Conservation (phyloP, 1,284 basidiomycete genomes). For the Boletus semigastroideus region DNA sequence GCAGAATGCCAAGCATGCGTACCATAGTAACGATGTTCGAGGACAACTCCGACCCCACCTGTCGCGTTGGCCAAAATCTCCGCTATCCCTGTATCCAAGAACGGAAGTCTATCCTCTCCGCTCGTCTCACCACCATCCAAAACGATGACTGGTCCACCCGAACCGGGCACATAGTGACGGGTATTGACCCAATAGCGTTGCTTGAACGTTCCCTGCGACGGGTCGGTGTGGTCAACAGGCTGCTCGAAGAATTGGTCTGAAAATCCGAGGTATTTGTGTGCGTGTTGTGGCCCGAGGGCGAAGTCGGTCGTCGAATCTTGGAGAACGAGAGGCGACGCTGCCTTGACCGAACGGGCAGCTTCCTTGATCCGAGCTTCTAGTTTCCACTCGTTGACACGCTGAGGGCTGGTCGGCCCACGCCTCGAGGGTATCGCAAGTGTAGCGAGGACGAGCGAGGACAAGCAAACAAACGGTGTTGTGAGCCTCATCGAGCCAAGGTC, state of each 20-base stretch:
- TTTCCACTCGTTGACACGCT: constrained; percentile 45
- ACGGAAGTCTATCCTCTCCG: constrained; percentile 67
- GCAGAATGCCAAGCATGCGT: constrained; percentile 20
- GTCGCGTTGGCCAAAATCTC: constrained; percentile 84
- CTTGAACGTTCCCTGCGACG: constrained; percentile 53
- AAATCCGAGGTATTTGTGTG: constrained; percentile 40
- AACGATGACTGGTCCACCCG: constrained; percentile 76
- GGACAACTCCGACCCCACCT: constrained; percentile 81
- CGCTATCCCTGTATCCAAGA: constrained; percentile 81
- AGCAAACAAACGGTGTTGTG: constrained; percentile 9
- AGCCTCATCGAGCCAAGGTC: constrained; percentile 17
- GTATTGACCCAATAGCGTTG: constrained; percentile 90
- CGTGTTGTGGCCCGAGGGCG: neutral
- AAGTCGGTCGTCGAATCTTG: constrained; percentile 18
- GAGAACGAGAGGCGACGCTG: constrained; percentile 20
- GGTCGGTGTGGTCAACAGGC: constrained; percentile 78
- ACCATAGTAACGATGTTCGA: constrained; percentile 91
- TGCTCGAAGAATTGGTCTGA: constrained; percentile 74
- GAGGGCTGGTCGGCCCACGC: constrained; percentile 32
- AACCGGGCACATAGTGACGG: constrained; percentile 74
- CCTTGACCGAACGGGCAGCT: constrained; percentile 6
- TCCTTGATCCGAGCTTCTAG: constrained; percentile 28
- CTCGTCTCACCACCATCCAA: constrained; percentile 86
- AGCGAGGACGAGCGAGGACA: constrained; percentile 13
- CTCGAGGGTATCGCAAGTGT: constrained; percentile 8